Evolutionary conservation across 768 basidiomycete species (phyloP).

Genomic region (Phlebiopsis gigantea): DNA sequence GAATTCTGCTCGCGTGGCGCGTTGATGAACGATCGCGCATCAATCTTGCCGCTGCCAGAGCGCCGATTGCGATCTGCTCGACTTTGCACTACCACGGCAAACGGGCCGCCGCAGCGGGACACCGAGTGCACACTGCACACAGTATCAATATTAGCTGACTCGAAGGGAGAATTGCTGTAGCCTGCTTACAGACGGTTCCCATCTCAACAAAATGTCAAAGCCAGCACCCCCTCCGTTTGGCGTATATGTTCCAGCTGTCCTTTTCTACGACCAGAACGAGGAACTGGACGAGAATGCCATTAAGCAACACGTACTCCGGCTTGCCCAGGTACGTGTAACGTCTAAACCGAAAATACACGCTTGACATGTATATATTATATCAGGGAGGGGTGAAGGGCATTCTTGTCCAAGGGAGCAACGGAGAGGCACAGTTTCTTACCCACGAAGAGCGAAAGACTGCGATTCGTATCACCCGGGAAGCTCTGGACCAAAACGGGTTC

Average conservation of each 20-base stretch:
- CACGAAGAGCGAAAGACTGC: conserved; percentile 63
- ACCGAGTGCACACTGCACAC: not conserved
- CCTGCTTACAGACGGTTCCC: not conserved
- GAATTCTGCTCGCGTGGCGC: not conserved
- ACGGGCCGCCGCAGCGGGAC: not conserved
- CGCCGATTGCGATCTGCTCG: not conserved
- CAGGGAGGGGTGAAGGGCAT: conserved; percentile 73
- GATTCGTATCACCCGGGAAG: conserved; percentile 61
- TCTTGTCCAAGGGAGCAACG: conserved; percentile 69
- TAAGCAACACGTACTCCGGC: conserved; percentile 63
- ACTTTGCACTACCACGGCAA: not conserved
- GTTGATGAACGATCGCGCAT: not conserved
- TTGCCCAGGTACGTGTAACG: conserved; percentile 51
- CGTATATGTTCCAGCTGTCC: conserved; percentile 72
- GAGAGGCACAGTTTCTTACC: conserved; percentile 72
- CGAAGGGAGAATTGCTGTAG: not conserved
- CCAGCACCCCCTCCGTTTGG: conserved; percentile 53
- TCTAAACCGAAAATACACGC: not conserved
- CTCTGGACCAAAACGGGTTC: conserved; percentile 70
- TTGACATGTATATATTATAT: conserved; percentile 11
- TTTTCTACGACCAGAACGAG: conserved; percentile 67
- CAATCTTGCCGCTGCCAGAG: not conserved
- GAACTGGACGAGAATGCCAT: conserved; percentile 65
- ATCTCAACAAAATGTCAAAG: conserved; percentile 7
- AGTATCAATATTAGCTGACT: not conserved